Base-by-base conservation (phyloP, 805 yeast genomes). In the Danielia oregonensis region DNA sequence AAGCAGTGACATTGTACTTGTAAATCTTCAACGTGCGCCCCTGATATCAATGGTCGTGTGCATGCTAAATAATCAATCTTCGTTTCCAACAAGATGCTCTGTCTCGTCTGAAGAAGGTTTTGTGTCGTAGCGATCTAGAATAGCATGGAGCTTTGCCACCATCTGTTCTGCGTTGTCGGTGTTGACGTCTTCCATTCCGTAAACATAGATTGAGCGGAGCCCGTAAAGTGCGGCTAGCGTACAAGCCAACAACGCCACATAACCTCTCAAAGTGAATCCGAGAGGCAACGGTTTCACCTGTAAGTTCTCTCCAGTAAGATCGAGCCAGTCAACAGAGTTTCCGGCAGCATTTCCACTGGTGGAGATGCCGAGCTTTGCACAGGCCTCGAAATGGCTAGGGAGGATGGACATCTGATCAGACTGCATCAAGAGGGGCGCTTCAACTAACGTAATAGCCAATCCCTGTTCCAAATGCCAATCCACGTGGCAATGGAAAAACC, bases 401-500 rank as follows among this genome's bases (percentile, higher is more conserved):
- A 77, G 74, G 4, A 79, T 51, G 11, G 41, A 32, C 15, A 52
- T 7, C 24, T 47, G 44, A 13, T 33, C 30, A 17, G 31, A 29
- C 46, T 73, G 72, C 22, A 82, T 54, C 23, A 65, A 63, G 33
- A 65, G 49, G 14, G 93, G 91, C 19, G 83, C 85, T 57, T 84
- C 94, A 26, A 84, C 66, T 24, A 84, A 72, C 2, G 77, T 75
- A 33, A 82, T 66, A 6, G 89, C 89, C 35, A 84, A 68, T 18
- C 94, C 94, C 63, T 84, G 93, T 47, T 78, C 82, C 56, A 84
- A 72, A 61, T 84, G 94, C 82, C 88, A 84, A 51, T 84, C 91
- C 36, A 84, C 76, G 54, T 86, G 95, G 61, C 97, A 88, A 57
- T 88, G 97, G 79, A 88, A 84, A 42, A 83, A 76, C 96, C 96